Base-by-base conservation (phyloP, 257 asterid genomes). In the Solanum arcanum region DNA sequence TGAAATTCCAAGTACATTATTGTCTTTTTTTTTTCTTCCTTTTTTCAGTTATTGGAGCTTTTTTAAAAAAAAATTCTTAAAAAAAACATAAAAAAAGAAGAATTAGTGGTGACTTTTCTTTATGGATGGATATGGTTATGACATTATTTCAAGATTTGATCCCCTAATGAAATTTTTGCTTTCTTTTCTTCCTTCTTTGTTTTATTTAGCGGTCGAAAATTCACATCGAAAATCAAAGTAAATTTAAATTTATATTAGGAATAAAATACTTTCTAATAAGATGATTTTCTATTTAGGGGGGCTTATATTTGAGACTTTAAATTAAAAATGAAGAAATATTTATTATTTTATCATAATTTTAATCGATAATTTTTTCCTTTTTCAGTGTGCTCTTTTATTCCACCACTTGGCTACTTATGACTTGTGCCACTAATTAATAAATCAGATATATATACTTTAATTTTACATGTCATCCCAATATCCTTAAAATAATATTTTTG, bases 351-450 rank as follows among this genome's bases (percentile, higher is more conserved):
- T 9, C 0, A 6, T 23, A 16, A 52, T 6, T 3, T 49, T 52
- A 2, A 9, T 52, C 2, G n/a, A 18, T 56, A 56, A 7, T 18
- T 7, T 56, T 35, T 56, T 56, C 5, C 23, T 80, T 29, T 25
- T 18, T 18, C 42, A 20, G 49, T 10, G 25, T 46, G 69, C 85
- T 80, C 29, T 47, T 16, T 80, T 80, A 49, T 80, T 29, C 85
- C 56, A n/a, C 85, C 85, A 81, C 31, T 81, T 49, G 29, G 44
- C 44, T 80, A 23, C 1, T 80, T 23, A 47, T 80, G 44, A 80
- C 11, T 20, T 80, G 42, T 80, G 44, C 69, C 85, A 49, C 85
- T 81, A 81, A 29, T 81, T 81, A 81, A 47, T 81, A 20, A 74
- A 39, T 39, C 52, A 16, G 21, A 23, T 56, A 6, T 39, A 16